Evolutionary conservation across 768 basidiomycete genomes (phyloP).

Genomic region (Podaxis sp.): DNA sequence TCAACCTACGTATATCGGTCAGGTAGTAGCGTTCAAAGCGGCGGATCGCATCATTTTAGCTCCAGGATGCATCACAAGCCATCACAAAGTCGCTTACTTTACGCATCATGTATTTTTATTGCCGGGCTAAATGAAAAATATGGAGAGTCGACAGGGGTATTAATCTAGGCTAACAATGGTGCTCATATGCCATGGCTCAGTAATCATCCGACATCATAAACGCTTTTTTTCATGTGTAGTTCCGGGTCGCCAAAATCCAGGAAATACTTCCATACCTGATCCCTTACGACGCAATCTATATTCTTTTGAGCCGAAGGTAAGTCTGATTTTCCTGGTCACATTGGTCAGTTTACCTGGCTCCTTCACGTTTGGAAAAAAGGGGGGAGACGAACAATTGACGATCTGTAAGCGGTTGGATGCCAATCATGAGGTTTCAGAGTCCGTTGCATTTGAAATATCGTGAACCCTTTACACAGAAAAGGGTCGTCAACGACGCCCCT

Average conservation of each 20-base stretch:
- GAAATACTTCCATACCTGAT: constrained; percentile 2
- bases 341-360: constrained; percentile 5
- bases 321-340: constrained; percentile 1
- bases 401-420: neutral
- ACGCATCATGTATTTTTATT: neutral
- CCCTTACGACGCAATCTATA: constrained; percentile 11
- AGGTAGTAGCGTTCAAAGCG: constrained; percentile 2
- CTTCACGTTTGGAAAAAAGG: constrained; percentile 1
- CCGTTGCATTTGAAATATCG: neutral
- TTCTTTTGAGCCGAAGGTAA: neutral
- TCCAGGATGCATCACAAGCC: neutral
- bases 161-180: too few relatives aligned
- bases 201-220: too few relatives aligned
- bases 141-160: too few relatives aligned
- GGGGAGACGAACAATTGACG: neutral
- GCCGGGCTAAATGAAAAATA: too few relatives aligned
- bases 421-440: neutral
- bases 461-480: neutral
- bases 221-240: neutral
- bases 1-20: constrained; percentile 6
- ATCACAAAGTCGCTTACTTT: neutral
- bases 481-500: neutral
- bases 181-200: too few relatives aligned
- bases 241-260: neutral
- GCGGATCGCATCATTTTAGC: constrained; percentile 15